phyloP scores from a whole-genome alignment of 176 grass and related monocot species.

The Rhynchospora pubera region DNA sequence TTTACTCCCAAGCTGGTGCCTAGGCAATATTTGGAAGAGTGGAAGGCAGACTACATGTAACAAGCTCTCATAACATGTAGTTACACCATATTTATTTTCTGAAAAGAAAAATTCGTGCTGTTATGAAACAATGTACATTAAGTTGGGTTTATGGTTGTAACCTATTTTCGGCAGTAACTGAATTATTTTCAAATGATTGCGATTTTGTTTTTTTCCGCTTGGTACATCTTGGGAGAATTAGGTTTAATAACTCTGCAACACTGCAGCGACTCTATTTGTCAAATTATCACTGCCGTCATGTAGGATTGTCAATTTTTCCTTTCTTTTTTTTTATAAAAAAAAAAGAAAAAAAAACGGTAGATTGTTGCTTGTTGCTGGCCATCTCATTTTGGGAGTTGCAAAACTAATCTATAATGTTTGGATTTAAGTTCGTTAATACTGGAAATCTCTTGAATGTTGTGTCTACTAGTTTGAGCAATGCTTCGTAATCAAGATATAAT shows the following conservation, averaged over 20 bases:
- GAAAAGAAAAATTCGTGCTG: constrained; percentile 16
- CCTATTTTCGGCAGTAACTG: constrained; percentile 22
- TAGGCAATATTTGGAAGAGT: constrained; percentile 21
- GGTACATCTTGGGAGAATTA: constrained; percentile 4
- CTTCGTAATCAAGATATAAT: not conserved
- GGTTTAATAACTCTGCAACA: not conserved
- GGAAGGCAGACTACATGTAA: constrained; percentile 12
- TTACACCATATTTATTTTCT: constrained; percentile 20
- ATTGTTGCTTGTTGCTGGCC: not conserved
- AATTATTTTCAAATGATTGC: constrained; percentile 24
- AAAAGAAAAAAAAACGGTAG: too few relatives aligned
- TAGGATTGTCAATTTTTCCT: not conserved
- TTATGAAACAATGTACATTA: constrained; percentile 29
- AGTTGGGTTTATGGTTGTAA: constrained; percentile 23
- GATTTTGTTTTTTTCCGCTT: constrained; percentile 19
- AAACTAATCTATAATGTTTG: not conserved
- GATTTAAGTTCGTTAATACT: not conserved
- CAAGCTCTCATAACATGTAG: constrained; percentile 20
- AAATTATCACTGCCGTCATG: not conserved
- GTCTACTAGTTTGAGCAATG: not conserved
- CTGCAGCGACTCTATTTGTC: not conserved
- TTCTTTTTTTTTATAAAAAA: not conserved
- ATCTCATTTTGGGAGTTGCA: not conserved
- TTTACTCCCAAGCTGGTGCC: constrained; percentile 15
- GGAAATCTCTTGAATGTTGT: not conserved